Evolutionary conservation across 331 rosid species (phyloP), one percentile per base, ranked within the genome.

Genomic region (Telfairia occidentalis): DNA sequence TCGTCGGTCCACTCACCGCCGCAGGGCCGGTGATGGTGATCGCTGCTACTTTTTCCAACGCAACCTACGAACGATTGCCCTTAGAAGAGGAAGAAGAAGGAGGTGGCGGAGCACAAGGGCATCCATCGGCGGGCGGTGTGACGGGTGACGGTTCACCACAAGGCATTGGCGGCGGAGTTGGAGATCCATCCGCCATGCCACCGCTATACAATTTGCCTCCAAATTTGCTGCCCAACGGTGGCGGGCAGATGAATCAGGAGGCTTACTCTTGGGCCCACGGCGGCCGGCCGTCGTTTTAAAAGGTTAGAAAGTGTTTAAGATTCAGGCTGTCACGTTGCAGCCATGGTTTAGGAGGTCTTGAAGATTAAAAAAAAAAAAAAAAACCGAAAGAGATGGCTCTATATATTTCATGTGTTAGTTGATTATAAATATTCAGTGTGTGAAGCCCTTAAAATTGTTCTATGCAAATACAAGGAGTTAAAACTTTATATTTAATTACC

Each of bases 161-260:
- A 0, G 86, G 83, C 19, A 72, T 78, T 9, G 81, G 81, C 4
- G 59, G 80, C 23, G 81, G 85, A 12, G 73, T 76, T 9, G 87
- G 85, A 6, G 97, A 89, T 34, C 84, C 81, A 0, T 72, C 89
- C 2, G 55, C 88, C 2, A 77, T 82, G 72, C 34, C 71, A 7
- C 83, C 88, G 1, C 67, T 78, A 1, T 90, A 85, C 29, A 83
- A 88, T 61, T 74, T 86, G 78, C 77, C 81, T 13, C 81, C 88
- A 15, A 84, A 67, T 81, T 78, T 92, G 78, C 74, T 84, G 49
- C 74, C 82, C 0, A 85, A 87, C 61, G 96, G 90, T 5, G 50
- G 50, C 2, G 87, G 82, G 11, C 94, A 89, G 74, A 35, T 88
- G 88, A 88, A 78, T 46, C 96, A 87, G 26, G 97, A 92, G 71